These are phyloP conservation scores for Cylindricascospora bacillispora DNA, from an alignment of 1,139 yeast species.

Conservation along the genomic window DNA sequence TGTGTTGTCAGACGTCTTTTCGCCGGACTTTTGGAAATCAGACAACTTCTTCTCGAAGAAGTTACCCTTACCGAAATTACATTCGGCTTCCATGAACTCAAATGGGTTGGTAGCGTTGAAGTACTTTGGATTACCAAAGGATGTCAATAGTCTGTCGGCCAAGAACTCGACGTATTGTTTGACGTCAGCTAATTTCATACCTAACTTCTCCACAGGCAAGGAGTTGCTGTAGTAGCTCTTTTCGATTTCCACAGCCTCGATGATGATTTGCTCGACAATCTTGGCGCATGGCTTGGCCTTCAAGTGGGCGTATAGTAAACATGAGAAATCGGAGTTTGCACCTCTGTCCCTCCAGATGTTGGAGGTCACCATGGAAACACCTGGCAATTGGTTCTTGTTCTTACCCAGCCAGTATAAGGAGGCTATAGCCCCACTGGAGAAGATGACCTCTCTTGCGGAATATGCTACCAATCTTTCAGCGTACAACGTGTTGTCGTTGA, in stretches of 20 bases:
- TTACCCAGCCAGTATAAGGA: constrained; percentile 96
- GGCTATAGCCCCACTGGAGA: constrained; percentile 96
- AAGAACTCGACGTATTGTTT: constrained; percentile 96
- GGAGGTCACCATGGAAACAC: constrained; percentile 93
- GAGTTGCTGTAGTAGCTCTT: constrained; percentile 94
- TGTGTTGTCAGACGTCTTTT: too few relatives aligned
- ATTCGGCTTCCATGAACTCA: constrained; percentile 98
- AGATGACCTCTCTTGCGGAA: constrained; percentile 98
- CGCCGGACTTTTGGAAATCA: constrained; percentile 98
- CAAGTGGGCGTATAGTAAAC: constrained; percentile 85
- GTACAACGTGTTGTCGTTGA: constrained; percentile 74
- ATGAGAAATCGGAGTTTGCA: constrained; percentile 96
- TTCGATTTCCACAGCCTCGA: constrained; percentile 92
- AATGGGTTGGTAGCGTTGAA: constrained; percentile 89
- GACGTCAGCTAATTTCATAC: constrained; percentile 91
- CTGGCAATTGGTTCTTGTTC: constrained; percentile 99
- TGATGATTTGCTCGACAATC: constrained; percentile 73
- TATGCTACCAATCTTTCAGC: constrained; percentile 95
- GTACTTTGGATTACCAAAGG: constrained; percentile 81
- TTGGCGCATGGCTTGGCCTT: constrained; percentile 72
- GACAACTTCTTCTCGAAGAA: constrained; percentile 98
- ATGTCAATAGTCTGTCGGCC: constrained; percentile 85
- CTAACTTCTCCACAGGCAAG: constrained; percentile 79
- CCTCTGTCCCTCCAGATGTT: constrained; percentile 98
- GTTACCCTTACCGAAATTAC: constrained; percentile 96